A percentile compares a stretch with the other conserved stretches of the same genome.
phyloP scores from a whole-genome alignment of 208 protist species.

The Porcisia hertigi region DNA sequence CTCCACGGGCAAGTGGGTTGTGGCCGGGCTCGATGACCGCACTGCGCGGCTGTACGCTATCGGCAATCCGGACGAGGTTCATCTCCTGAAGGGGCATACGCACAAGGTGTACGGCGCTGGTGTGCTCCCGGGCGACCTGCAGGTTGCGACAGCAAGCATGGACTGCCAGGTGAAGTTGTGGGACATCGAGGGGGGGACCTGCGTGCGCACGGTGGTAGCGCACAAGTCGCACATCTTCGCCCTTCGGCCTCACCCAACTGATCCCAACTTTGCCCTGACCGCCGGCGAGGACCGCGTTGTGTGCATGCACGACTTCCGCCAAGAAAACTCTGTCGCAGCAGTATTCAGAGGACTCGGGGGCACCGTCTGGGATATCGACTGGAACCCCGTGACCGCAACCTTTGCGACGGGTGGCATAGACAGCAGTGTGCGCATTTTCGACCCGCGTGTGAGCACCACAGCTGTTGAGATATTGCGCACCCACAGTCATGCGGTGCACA shows the following conservation, averaged over 20 bases:
- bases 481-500: constrained; percentile 63
- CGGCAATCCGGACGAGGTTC: constrained; percentile 25
- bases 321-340: constrained; percentile 36
- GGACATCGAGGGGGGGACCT: constrained; percentile 46
- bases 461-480: constrained; percentile 33
- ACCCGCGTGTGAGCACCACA: constrained; percentile 35
- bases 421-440: constrained; percentile 61
- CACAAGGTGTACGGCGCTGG: constrained; percentile 64
- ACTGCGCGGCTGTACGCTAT: constrained; percentile 32
- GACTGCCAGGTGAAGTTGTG: constrained; percentile 55
- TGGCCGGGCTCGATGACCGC: constrained; percentile 39
- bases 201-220: constrained; percentile 27
- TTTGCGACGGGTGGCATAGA: constrained; percentile 73
- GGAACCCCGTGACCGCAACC: constrained; percentile 32
- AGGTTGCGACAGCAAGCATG: constrained; percentile 58
- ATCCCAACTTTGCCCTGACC: constrained; percentile 48
- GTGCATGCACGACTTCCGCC: constrained; percentile 70
- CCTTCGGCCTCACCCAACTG: constrained; percentile 35
- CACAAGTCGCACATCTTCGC: constrained; percentile 65
- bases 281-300: constrained; percentile 56
- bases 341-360: constrained; percentile 50
- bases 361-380: constrained; percentile 68
- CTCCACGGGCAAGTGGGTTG: constrained; percentile 18
- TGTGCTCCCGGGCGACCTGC: constrained; percentile 35
- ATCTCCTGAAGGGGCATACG: constrained; percentile 43